Evolutionary conservation across 768 basidiomycete genomes (phyloP).

Genomic region (Suillus paluster): DNA sequence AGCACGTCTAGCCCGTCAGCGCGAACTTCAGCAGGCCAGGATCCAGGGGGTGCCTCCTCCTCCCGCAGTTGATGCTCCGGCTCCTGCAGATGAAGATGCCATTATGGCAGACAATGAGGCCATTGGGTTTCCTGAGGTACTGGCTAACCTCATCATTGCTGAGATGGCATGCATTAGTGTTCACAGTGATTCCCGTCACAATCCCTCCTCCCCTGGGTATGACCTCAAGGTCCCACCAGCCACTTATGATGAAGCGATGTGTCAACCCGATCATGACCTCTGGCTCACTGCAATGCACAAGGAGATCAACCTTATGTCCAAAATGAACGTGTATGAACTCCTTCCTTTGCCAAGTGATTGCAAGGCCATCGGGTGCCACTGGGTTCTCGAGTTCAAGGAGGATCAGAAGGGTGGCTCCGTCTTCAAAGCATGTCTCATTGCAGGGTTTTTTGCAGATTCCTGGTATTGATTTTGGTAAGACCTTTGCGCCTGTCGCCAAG

Average conservation of each 20-base stretch:
- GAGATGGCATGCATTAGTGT: too few relatives aligned
- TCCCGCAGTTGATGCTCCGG: too few relatives aligned
- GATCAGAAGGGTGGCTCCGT: not conserved
- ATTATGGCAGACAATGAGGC: too few relatives aligned
- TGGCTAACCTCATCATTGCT: too few relatives aligned
- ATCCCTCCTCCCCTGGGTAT: too few relatives aligned
- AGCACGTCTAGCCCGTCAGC: too few relatives aligned
- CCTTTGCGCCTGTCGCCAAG: conserved; percentile 29
- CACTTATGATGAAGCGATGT: too few relatives aligned
- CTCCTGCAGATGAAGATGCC: too few relatives aligned
- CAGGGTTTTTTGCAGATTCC: conserved; percentile 23
- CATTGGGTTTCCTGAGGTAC: too few relatives aligned
- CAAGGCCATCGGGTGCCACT: conserved; percentile 33
- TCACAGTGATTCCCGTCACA: not conserved
- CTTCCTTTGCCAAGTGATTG: conserved; percentile 28
- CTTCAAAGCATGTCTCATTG: not conserved
- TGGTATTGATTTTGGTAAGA: conserved; percentile 39
- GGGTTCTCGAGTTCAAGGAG: conserved; percentile 44
- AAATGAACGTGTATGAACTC: conserved; percentile 33
- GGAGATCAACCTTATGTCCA: conserved; percentile 24
- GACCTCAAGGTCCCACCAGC: too few relatives aligned
- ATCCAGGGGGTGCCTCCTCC: too few relatives aligned
- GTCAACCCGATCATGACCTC: conserved; percentile 16
- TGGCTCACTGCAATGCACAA: conserved; percentile 31
- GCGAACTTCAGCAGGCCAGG: too few relatives aligned